These are phyloP conservation scores for Ceriops decandra DNA, from an alignment of 345 rosid species.

Conservation along the genomic window DNA sequence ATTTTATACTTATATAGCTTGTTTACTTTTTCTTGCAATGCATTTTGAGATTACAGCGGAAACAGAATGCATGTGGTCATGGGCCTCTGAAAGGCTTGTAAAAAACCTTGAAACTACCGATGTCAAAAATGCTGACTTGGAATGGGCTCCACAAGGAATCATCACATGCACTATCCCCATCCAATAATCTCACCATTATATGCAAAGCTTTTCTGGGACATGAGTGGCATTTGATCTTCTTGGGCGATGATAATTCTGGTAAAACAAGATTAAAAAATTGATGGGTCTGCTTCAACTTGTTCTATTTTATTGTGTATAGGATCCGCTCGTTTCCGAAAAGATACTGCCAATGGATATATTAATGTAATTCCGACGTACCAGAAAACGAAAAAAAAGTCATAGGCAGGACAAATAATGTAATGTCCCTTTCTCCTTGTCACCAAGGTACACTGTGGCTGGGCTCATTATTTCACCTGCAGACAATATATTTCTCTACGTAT, in stretches of 20 bases:
- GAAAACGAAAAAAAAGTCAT: neutral
- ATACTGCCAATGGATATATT: neutral
- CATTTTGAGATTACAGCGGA: neutral
- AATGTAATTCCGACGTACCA: too few relatives aligned
- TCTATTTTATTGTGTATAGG: neutral
- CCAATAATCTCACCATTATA: slow-evolving; percentile 28
- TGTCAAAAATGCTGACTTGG: slow-evolving; percentile 9
- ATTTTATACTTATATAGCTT: too few relatives aligned
- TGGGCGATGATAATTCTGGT: neutral
- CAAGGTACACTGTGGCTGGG: too few relatives aligned
- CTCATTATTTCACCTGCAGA: too few relatives aligned
- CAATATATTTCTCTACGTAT: too few relatives aligned
- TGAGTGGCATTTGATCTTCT: slow-evolving; percentile 15
- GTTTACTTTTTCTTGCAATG: neutral
- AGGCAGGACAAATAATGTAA: neutral
- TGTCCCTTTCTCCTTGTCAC: neutral
- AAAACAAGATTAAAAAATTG: neutral
- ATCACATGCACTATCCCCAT: slow-evolving; percentile 25
- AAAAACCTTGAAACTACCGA: neutral
- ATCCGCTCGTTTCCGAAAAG: neutral
- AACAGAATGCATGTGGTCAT: neutral
- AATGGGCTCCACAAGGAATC: slow-evolving; percentile 19
- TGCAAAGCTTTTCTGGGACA: slow-evolving; percentile 26
- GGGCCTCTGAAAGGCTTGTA: neutral
- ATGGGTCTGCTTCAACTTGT: neutral